Base-by-base conservation (phyloP, 2,329 filamentous ascomycete genomes). In the Elsinoe batatas region DNA sequence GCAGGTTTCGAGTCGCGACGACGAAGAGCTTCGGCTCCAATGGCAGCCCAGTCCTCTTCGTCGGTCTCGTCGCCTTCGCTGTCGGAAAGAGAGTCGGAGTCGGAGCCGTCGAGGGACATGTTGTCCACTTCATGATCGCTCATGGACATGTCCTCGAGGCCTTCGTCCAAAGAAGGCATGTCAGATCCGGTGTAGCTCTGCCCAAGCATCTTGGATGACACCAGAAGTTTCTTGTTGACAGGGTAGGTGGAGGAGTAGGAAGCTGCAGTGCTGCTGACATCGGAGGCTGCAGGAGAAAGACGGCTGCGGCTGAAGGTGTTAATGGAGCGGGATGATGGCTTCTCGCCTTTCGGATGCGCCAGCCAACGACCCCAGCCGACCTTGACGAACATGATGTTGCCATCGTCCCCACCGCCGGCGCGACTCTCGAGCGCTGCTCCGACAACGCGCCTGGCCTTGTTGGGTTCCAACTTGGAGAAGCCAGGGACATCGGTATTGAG, bases 321-420 rank as follows among this genome's bases (percentile, higher is more conserved):
- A 36, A 68, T 61, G 20, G 66, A 66, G 30, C 63, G 59, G 8
- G 65, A 64, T 10, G 62, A 63, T 35, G 74, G 64, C 42, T 79
- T 74, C 59, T 87, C 80, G 55, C 84, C 87, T 64, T 82, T 82
- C 68, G 82, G 79, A 67, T 83, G 83, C 59, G 91, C 93, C 70
- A 94, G 87, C 91, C 91, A 98, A 62, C 90, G 83, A 58, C 93
- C 93, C 91, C 91, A 97, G 66, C 91, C 91, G 58, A 96, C 89
- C 77, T 97, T 97, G 70, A 94, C 87, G 67, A 95, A 97, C 67
- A 85, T 79, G 64, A 93, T 84, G 63, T 88, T 84, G 61, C 84
- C 84, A 59, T 84, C 77, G 59, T 79, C 68, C 47, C 76, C 78
- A 56, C 76, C 78, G 46, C 73, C 76, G n/a, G 76, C 75, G 63